Evolutionary conservation across 805 yeast genomes (phyloP), one percentile per base, ranked within the genome.

Genomic region (Ogataea ramenticola): DNA sequence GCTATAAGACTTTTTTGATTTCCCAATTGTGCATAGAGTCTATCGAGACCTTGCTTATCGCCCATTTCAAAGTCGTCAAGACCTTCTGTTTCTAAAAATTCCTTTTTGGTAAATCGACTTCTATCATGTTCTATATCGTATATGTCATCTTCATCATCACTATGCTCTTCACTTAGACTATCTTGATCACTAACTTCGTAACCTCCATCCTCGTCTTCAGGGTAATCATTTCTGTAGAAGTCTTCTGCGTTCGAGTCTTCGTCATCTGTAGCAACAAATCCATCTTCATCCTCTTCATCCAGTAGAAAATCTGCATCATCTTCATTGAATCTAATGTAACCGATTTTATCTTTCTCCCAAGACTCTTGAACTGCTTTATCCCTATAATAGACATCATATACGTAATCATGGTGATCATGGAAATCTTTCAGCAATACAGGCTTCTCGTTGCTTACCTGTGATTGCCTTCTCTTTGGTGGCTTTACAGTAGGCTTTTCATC

Each of bases 191-290:
- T 29, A 2, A 53, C 55, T 12, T 56, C 71, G 26, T 63, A 63
- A 14, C 62, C 80, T 10, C 79, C 88, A 54, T 86, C 91, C 49
- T 88, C 96, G 56, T 90, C 96, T 39, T 88, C 96, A 0, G 98
- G 98, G 56, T 91, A 91, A 56, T 91, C 98, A 62, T 93, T 91
- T 54, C 80, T 79, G 59, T 91, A 91, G 56, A 81, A 90, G 44
- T 86, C 88, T 65, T 91, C 99, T 19, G 96, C 96, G 57, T 86
- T 86, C 0, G 93, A 84, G 56, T 86, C 95, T 49, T 85, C 91
- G 54, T 86, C 88, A 51, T 84, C 93, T 0, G 87, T 39, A 8
- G 45, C 39, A 5, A 48, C 49, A 30, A 43, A 48, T 4, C 47
- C 58, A 1, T 49, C 51, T 10, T 58, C 56, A 33, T 61, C 68